Conservation (phyloP, 305 asterid species). For the Fraxinus platypoda region DNA sequence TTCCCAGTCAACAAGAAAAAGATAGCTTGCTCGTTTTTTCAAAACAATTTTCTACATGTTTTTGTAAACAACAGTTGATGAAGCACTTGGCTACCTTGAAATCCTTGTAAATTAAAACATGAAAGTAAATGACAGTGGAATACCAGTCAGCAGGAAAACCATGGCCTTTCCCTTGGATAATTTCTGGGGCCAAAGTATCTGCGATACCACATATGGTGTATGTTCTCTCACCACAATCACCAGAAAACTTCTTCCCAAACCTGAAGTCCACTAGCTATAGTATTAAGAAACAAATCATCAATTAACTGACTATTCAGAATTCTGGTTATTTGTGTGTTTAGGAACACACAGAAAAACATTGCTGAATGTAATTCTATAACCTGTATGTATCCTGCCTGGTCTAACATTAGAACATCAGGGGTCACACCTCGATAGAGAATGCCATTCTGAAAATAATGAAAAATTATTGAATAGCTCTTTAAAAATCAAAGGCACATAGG, state of each 20-base stretch:
- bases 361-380: constrained; percentile 37
- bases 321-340: constrained; percentile 1
- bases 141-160: constrained; percentile 95
- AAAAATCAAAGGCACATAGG: constrained; percentile 6
- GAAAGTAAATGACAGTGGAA: constrained; percentile 9
- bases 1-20: not conserved
- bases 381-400: constrained; percentile 79
- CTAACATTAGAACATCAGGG: constrained; percentile 74
- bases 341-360: not conserved
- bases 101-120: not conserved
- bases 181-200: constrained; percentile 91
- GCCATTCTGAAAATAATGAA: constrained; percentile 51
- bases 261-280: constrained; percentile 92
- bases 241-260: constrained; percentile 71
- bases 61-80: not conserved
- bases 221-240: constrained; percentile 61
- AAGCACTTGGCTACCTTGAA: not conserved
- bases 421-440: constrained; percentile 86
- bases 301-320: not conserved
- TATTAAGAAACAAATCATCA: constrained; percentile 29
- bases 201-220: constrained; percentile 84
- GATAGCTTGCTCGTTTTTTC: not conserved
- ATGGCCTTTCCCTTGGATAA: constrained; percentile 92
- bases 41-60: not conserved
- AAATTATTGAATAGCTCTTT: not conserved